A percentile compares a stretch with the other conserved stretches of the same genome.
phyloP scores from a whole-genome alignment of 306 rosid genomes.

The Dryas alaskensis region DNA sequence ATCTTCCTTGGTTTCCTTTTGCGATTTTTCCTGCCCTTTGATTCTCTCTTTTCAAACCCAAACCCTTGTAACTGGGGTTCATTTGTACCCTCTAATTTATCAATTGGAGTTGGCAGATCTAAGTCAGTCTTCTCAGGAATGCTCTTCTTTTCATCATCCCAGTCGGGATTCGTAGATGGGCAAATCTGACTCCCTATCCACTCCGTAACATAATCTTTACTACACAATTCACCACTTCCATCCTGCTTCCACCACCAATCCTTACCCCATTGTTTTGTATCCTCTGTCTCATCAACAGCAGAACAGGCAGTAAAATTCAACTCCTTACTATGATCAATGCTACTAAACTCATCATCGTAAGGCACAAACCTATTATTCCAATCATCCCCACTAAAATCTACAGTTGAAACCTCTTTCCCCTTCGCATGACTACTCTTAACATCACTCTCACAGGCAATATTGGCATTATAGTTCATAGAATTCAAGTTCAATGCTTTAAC shows the following conservation, averaged over 20 bases:
- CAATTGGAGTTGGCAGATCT: constrained; percentile 44
- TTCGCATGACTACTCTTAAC: constrained; percentile 43
- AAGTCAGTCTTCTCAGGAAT: constrained; percentile 41
- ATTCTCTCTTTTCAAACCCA: constrained; percentile 40
- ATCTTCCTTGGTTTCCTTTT: constrained; percentile 76
- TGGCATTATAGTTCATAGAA: constrained; percentile 62
- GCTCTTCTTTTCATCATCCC: constrained; percentile 77
- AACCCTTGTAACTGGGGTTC: constrained; percentile 42
- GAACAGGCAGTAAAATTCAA: constrained; percentile 42
- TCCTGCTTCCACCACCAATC: constrained; percentile 99
- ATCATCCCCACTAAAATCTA: constrained; percentile 57
- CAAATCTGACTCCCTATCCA: constrained; percentile 98
- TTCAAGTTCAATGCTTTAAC: constrained; percentile 62
- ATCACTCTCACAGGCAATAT: constrained; percentile 59
- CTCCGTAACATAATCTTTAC: constrained; percentile 90
- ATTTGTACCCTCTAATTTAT: constrained; percentile 43
- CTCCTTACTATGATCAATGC: constrained; percentile 76
- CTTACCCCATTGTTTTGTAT: constrained; percentile 76
- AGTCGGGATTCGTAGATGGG: constrained; percentile 66
- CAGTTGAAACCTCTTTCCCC: constrained; percentile 69
- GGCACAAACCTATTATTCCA: constrained; percentile 74
- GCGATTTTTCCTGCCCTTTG: constrained; percentile 46
- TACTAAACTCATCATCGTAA: constrained; percentile 71
- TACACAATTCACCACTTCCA: constrained; percentile 73
- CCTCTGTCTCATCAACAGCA: constrained; percentile 52